A percentile compares a stretch with the other conserved stretches of the same genome.
phyloP scores from a whole-genome alignment of 31 red algal genomes.

The Asparagopsis taxiformis region DNA sequence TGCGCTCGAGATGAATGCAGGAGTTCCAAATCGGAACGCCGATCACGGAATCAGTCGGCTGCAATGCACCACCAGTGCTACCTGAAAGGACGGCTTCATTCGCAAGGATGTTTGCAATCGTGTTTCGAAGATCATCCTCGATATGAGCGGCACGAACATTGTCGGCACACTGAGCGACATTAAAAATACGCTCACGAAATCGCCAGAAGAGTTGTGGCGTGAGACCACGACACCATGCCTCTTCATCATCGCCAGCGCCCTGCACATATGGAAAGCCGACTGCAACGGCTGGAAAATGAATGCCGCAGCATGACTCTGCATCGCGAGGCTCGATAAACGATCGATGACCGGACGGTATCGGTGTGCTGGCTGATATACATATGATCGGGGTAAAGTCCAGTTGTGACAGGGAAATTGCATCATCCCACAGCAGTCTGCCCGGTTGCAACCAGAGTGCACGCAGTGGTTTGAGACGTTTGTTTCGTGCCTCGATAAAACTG shows the following conservation, averaged over 20 bases:
- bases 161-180: too few species aligned
- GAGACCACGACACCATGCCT: conserved; percentile 59
- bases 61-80: too few species aligned
- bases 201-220: conserved; percentile 49
- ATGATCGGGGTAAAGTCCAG: conserved; percentile 60
- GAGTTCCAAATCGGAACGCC: too few species aligned
- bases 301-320: conserved; percentile 15
- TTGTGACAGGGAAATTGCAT: conserved; percentile 29
- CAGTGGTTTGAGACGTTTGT: conserved; percentile 9
- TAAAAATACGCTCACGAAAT: conserved; percentile 4
- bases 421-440: conserved; percentile 31
- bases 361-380: conserved; percentile 47
- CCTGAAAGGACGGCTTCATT: too few species aligned
- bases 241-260: conserved; percentile 78
- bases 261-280: conserved; percentile 67
- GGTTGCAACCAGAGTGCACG: conserved; percentile 53
- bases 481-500: not conserved
- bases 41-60: too few species aligned
- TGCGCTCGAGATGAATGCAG: too few species aligned
- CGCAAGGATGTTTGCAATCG: too few species aligned
- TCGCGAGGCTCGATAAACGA: conserved; percentile 35
- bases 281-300: conserved; percentile 25
- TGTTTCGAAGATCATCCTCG: too few species aligned
- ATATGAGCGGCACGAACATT: too few species aligned
- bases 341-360: conserved; percentile 21